A percentile compares a stretch with the other conserved stretches of the same genome.
These are phyloP conservation scores for Naematelia encephala DNA, from an alignment of 768 basidiomycete species.

Conservation along the genomic window DNA sequence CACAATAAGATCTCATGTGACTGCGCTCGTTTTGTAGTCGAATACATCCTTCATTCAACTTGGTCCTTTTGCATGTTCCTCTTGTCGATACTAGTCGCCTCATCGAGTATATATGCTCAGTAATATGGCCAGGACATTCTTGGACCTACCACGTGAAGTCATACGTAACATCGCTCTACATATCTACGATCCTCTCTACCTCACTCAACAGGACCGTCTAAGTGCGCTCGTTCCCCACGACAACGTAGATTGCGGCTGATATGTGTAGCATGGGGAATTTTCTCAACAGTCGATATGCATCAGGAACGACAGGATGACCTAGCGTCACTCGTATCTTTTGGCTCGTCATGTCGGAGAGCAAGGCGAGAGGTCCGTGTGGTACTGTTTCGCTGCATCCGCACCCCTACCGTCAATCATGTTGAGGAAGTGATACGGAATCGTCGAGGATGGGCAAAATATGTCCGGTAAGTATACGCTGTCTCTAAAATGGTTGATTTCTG, in stretches of 20 bases:
- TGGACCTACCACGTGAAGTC: constrained; percentile 32
- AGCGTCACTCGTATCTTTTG: constrained; percentile 31
- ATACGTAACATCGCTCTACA: constrained; percentile 29
- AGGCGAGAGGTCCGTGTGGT: constrained; percentile 38
- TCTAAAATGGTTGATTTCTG: neutral
- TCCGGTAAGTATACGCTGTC: constrained; percentile 27
- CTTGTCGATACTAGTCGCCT: too few relatives aligned
- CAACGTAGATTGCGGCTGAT: neutral
- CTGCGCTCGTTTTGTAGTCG: too few relatives aligned
- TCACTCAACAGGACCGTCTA: constrained; percentile 43
- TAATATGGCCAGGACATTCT: neutral
- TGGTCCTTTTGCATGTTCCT: too few relatives aligned
- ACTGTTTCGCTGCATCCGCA: constrained; percentile 43
- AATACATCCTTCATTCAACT: neutral
- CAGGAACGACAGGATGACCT: constrained; percentile 37
- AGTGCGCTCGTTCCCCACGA: constrained; percentile 24
- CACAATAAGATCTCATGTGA: too few relatives aligned
- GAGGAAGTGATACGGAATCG: constrained; percentile 32
- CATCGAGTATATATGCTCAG: too few relatives aligned
- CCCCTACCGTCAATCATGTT: constrained; percentile 26
- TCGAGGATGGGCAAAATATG: constrained; percentile 42
- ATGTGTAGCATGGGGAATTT: constrained; percentile 45
- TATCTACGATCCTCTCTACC: constrained; percentile 38
- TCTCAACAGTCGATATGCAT: constrained; percentile 49
- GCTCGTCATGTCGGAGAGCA: constrained; percentile 28